These are phyloP conservation scores for Lentinula boryana DNA, from an alignment of 768 basidiomycete species.

Conservation along the genomic window DNA sequence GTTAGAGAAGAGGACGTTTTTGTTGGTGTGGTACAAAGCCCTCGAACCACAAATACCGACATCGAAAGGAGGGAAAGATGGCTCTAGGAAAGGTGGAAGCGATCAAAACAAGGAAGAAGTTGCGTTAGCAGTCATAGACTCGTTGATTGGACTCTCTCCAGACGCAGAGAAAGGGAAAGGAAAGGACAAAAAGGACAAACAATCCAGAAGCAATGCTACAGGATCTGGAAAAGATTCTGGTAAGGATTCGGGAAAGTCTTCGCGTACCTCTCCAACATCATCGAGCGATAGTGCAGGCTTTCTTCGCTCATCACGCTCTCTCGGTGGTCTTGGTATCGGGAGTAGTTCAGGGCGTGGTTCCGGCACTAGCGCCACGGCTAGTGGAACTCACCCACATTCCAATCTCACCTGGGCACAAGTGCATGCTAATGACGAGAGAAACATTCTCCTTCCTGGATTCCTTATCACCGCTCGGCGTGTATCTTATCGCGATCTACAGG, in stretches of 20 bases:
- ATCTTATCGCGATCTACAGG: slow-evolving; percentile 63
- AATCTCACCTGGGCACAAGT: slow-evolving; percentile 15
- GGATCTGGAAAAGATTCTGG: neutral
- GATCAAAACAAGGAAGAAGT: slow-evolving; percentile 5
- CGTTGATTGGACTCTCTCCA: slow-evolving; percentile 1
- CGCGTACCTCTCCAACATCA: slow-evolving; percentile 7
- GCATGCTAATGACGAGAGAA: slow-evolving; percentile 31
- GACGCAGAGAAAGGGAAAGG: slow-evolving; percentile 1
- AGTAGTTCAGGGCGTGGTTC: neutral
- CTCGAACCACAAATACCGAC: slow-evolving; percentile 40
- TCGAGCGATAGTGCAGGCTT: slow-evolving; percentile 6
- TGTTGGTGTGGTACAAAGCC: slow-evolving; percentile 78
- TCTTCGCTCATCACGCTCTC: neutral
- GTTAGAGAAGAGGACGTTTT: slow-evolving; percentile 54
- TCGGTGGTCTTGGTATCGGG: neutral
- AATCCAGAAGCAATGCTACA: neutral
- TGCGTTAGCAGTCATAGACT: slow-evolving; percentile 19
- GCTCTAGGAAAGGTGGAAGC: slow-evolving; percentile 6
- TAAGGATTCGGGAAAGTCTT: slow-evolving; percentile 4
- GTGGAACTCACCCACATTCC: slow-evolving; percentile 17
- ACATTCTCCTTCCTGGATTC: slow-evolving; percentile 58
- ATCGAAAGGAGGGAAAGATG: slow-evolving; percentile 13
- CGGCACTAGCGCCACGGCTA: slow-evolving; percentile 10
- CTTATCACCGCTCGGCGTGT: slow-evolving; percentile 72
- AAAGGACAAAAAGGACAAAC: neutral